phyloP scores from a whole-genome alignment of 2,329 filamentous ascomycete species.

The Purpureocillium lavendulum region DNA sequence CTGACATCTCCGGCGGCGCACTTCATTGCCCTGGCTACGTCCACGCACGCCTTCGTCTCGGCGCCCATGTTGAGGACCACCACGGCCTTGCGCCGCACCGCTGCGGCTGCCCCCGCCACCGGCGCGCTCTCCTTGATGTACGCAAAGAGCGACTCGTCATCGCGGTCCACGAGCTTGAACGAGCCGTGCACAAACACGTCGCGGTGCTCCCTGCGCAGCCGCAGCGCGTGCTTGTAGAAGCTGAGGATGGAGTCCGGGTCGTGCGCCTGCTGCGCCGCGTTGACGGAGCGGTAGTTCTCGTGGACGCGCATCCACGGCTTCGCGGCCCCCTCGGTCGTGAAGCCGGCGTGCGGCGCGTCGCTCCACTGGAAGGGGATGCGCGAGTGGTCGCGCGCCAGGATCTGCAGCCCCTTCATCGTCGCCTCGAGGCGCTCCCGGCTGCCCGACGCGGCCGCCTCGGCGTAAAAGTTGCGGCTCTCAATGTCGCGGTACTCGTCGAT shows the following conservation, averaged over 20 bases:
- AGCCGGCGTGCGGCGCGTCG: constrained; percentile 48
- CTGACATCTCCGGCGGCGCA: not conserved
- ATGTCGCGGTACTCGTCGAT: constrained; percentile 46
- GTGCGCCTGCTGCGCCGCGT: constrained; percentile 39
- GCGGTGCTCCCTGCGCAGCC: constrained; percentile 42
- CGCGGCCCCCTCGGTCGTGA: constrained; percentile 30
- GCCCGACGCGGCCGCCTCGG: constrained; percentile 28
- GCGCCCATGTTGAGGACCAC: constrained; percentile 1
- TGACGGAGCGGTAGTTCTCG: constrained; percentile 46
- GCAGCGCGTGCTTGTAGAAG: constrained; percentile 50
- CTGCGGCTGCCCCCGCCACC: no score
- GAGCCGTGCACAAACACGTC: constrained; percentile 55
- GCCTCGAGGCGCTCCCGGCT: constrained; percentile 27
- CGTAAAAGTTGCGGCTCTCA: constrained; percentile 44
- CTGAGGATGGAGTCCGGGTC: constrained; percentile 43
- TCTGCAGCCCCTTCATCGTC: constrained; percentile 44
- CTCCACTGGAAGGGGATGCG: constrained; percentile 62
- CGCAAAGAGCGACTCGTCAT: constrained; percentile 46
- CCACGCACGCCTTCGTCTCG: not conserved
- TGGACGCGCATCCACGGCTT: constrained; percentile 63
- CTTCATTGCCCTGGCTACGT: not conserved
- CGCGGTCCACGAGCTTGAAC: constrained; percentile 44
- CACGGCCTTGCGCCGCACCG: not conserved
- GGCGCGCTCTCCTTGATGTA: constrained; percentile 33
- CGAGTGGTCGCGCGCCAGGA: constrained; percentile 54